phyloP scores from a whole-genome alignment of 768 basidiomycete species.

The Hericium coralloides region DNA sequence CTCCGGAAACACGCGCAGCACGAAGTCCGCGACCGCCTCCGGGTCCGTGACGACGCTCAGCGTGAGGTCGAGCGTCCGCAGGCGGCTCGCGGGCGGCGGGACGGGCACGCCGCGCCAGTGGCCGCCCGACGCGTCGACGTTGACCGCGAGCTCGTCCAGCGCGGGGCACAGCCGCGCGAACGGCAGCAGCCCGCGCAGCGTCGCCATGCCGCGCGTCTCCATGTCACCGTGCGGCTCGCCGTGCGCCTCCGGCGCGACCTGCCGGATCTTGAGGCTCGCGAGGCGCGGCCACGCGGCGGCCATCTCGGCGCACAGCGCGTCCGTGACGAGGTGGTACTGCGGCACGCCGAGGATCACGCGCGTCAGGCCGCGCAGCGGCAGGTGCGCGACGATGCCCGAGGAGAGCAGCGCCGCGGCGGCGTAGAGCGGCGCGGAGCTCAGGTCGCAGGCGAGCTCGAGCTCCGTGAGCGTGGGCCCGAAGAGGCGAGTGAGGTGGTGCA shows the following conservation, averaged over 20 bases:
- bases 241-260: background rate
- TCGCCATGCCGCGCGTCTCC: background rate
- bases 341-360: background rate
- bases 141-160: background rate
- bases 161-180: background rate
- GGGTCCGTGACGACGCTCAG: background rate
- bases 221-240: background rate
- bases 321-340: background rate
- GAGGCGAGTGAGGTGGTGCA: background rate
- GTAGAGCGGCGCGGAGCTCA: background rate
- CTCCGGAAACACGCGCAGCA: background rate
- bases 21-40: background rate
- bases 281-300: background rate
- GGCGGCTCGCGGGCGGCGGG: background rate
- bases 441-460: background rate
- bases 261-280: background rate
- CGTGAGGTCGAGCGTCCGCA: background rate
- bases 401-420: slow-evolving; percentile 51
- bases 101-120: background rate
- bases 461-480: background rate
- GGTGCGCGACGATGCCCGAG: slow-evolving; percentile 37
- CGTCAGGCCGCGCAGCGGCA: slow-evolving; percentile 16
- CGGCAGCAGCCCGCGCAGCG: background rate
- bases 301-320: background rate
- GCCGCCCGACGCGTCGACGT: background rate